Conservation (phyloP, 495 filamentous ascomycete species). For the Letharia lupina region DNA sequence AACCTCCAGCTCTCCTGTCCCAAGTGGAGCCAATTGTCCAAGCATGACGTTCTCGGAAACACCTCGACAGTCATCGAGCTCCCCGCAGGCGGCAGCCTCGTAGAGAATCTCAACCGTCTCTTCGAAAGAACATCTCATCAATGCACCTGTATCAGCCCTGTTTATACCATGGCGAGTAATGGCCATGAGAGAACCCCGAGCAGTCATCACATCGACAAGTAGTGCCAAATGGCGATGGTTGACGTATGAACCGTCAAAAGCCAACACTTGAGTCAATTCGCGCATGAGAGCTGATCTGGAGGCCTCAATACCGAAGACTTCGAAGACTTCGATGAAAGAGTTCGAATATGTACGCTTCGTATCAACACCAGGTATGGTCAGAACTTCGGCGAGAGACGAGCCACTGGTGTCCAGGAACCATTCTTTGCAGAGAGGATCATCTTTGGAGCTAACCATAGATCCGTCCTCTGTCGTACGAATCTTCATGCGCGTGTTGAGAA, state of each 20-base stretch:
- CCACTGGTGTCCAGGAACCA: slow-evolving; percentile 94
- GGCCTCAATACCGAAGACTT: slow-evolving; percentile 93
- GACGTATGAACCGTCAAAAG: slow-evolving; percentile 97
- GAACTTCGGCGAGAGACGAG: slow-evolving; percentile 70
- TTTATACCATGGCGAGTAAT: slow-evolving; percentile 99
- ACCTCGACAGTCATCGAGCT: slow-evolving; percentile 94
- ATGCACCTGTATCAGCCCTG: slow-evolving; percentile 88
- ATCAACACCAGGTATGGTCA: slow-evolving; percentile 83
- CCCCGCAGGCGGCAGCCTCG: slow-evolving; percentile 86
- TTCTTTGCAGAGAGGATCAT: slow-evolving; percentile 66
- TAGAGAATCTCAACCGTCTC: slow-evolving; percentile 97
- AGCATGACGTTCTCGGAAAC: slow-evolving; percentile 99
- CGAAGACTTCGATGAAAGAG: slow-evolving; percentile 85
- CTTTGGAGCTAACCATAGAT: slow-evolving; percentile 57
- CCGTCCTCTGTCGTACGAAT: slow-evolving; percentile 58
- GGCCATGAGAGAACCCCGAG: slow-evolving; percentile 83
- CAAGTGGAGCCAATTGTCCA: slow-evolving; percentile 91
- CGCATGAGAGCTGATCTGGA: slow-evolving; percentile 75
- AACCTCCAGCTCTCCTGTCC: slow-evolving; percentile 89
- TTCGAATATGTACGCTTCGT: slow-evolving; percentile 86
- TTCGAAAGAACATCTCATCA: slow-evolving; percentile 99
- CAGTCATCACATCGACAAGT: slow-evolving; percentile 97
- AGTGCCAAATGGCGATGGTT: slow-evolving; percentile 96
- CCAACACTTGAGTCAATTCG: slow-evolving; percentile 82
- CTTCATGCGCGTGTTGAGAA: slow-evolving; percentile 73